Evolutionary conservation across 1,284 basidiomycete genomes (phyloP).

Genomic region (Boletus hoseneyae): DNA sequence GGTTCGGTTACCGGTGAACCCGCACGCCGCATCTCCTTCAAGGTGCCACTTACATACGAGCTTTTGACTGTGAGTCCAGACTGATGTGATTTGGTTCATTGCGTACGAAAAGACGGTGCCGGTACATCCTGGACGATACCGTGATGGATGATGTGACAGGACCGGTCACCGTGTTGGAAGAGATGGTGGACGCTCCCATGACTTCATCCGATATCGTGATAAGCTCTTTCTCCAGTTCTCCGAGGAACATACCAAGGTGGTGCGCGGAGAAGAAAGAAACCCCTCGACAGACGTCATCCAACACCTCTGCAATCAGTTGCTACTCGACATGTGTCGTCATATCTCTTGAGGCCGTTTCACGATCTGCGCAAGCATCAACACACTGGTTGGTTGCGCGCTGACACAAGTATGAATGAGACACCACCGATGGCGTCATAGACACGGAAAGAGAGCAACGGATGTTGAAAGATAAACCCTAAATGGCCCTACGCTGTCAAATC

Average conservation of each 20-base stretch:
- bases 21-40: neutral
- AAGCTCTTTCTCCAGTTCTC: conserved; percentile 16
- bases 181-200: neutral
- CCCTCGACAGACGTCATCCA: conserved; percentile 9
- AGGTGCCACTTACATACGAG: no score
- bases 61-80: neutral
- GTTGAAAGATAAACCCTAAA: conserved; percentile 9
- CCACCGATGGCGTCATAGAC: conserved; percentile 18
- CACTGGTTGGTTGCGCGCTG: neutral
- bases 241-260: conserved; percentile 17
- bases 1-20: neutral
- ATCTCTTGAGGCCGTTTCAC: conserved; percentile 10
- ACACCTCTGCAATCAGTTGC: conserved; percentile 1
- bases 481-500: conserved; percentile 10
- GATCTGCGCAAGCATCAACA: neutral
- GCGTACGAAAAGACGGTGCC: neutral
- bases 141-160: neutral
- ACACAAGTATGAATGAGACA: conserved; percentile 19
- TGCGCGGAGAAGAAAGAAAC: conserved; percentile 6
- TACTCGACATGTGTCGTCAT: neutral
- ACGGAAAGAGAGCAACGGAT: neutral
- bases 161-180: conserved; percentile 9
- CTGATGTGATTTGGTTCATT: neutral
- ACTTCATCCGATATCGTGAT: conserved; percentile 15
- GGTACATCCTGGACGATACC: neutral